A percentile compares a stretch with the other conserved stretches of the same genome.
Evolutionary conservation across 768 basidiomycete species (phyloP).

Genomic region (Nidularia pulvinata): DNA sequence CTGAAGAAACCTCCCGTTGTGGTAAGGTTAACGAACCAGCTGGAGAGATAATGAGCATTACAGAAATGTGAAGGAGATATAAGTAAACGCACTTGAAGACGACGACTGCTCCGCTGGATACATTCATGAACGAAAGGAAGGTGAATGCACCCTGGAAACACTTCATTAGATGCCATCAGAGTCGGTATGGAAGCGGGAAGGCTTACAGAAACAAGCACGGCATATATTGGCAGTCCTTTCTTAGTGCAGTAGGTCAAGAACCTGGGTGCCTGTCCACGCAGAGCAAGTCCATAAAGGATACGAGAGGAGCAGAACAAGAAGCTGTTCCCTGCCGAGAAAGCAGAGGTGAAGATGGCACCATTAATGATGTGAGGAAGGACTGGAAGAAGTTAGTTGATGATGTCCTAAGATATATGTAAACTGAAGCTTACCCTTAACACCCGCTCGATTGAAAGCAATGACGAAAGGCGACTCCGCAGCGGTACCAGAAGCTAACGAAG

Average conservation of each 20-base stretch:
- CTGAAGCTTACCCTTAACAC: constrained; percentile 51
- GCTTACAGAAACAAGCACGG: constrained; percentile 32
- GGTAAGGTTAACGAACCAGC: constrained; percentile 71
- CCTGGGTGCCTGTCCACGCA: constrained; percentile 49
- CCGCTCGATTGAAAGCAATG: constrained; percentile 73
- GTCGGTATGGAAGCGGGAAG: not conserved
- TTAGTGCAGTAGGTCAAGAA: constrained; percentile 43
- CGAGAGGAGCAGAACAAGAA: constrained; percentile 57
- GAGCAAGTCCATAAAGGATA: constrained; percentile 50
- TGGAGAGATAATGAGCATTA: constrained; percentile 9
- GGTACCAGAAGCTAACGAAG: constrained; percentile 39
- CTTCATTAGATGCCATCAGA: not conserved
- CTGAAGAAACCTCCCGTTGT: constrained; percentile 69
- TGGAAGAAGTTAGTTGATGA: constrained; percentile 9
- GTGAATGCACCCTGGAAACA: constrained; percentile 34
- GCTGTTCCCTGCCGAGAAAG: constrained; percentile 74
- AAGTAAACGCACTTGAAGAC: constrained; percentile 48
- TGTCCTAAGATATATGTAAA: not conserved
- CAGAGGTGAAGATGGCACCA: constrained; percentile 59
- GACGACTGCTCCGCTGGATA: constrained; percentile 50
- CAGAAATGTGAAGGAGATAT: not conserved
- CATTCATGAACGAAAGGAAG: constrained; percentile 64
- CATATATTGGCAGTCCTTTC: constrained; percentile 43
- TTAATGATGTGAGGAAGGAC: constrained; percentile 73
- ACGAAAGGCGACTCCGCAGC: constrained; percentile 87